Evolutionary conservation across 495 filamentous ascomycete genomes (phyloP), one percentile per base, ranked within the genome.

Genomic region (Xylaria scruposa): DNA sequence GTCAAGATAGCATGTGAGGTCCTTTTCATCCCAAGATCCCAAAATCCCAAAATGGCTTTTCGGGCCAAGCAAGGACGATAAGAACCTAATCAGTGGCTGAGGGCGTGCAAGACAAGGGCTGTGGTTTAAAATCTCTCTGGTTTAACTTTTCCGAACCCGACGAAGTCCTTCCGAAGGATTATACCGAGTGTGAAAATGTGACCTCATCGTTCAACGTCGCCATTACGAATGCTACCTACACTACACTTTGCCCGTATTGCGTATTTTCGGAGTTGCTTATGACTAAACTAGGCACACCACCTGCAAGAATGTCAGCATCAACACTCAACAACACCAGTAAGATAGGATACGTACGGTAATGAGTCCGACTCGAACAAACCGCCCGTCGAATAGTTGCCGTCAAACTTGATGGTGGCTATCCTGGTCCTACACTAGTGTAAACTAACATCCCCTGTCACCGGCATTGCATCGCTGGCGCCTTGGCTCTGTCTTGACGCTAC

Each of bases 401-500:
- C 46, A 17, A 49, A 24, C n/a, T 21, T n/a, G n/a, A 12, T 24
- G n/a, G n/a, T 24, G 49, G 49, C 49, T 51, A 8, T 49, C 17
- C 46, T 8, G 17, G 46, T 51, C 49, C 49, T 51, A 51, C 49
- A 24, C 49, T 51, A 51, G 49, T 51, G 49, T 51, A 51, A 51
- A 51, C n/a, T 51, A 51, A 51, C n/a, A 9, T 24, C 9, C 49
- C 49, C 49, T 51, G 49, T 51, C 49, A 24, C 46, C 49, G 49
- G 49, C 49, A 51, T 21, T 51, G 49, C n/a, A 49, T 51, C n/a
- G 49, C n/a, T 51, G 49, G 49, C 49, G 49, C 9, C 49, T 51
- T 51, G 49, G 49, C n/a, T 12, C 12, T 51, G 49, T 24, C n/a
- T 51, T 51, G 10, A 51, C 49, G 8, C 36, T 36, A 4, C 33